Percentiles rank a stretch among this genome's conserved stretches.
phyloP scores from a whole-genome alignment of 495 filamentous ascomycete genomes.

The Emericellopsis terricola region DNA sequence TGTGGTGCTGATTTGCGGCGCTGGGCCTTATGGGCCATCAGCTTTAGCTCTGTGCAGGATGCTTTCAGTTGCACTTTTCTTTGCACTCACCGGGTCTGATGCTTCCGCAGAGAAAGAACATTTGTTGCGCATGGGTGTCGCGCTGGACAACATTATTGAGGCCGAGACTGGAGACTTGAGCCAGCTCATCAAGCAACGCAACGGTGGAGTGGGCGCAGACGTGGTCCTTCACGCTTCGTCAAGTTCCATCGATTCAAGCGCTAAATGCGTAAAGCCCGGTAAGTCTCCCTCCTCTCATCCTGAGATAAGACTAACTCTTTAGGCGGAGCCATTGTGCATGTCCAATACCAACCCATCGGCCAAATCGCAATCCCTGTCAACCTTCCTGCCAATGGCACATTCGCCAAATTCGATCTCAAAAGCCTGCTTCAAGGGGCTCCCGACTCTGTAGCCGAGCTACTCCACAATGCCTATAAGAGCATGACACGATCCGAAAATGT shows the following conservation, averaged over 20 bases:
- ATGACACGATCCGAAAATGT: no score
- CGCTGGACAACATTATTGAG: conserved; percentile 24
- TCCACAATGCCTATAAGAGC: no score
- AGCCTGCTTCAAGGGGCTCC: background rate
- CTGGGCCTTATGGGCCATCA: conserved; percentile 28
- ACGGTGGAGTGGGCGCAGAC: conserved; percentile 30
- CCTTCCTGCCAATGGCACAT: no score
- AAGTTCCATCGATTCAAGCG: conserved; percentile 4
- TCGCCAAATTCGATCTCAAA: background rate
- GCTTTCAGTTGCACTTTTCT: conserved; percentile 25
- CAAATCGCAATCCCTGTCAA: background rate
- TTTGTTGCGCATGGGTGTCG: conserved; percentile 24
- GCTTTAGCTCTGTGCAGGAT: conserved; percentile 25
- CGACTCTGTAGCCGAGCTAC: conserved; percentile 1
- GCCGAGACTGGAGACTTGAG: conserved; percentile 11
- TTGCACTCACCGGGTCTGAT: conserved; percentile 14
- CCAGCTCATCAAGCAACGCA: conserved; percentile 17
- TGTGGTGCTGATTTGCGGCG: conserved; percentile 32
- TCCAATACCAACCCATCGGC: conserved; percentile 5
- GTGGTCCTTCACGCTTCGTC: conserved; percentile 31
- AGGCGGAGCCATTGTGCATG: conserved; percentile 7
- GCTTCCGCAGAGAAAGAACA: conserved; percentile 16
- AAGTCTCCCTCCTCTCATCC: background rate
- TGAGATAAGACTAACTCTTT: background rate
- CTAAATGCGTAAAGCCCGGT: conserved; percentile 7